Evolutionary conservation across 2,329 filamentous ascomycete species (phyloP), one percentile per base, ranked within the genome.

Genomic region (Rutstroemia sp.): DNA sequence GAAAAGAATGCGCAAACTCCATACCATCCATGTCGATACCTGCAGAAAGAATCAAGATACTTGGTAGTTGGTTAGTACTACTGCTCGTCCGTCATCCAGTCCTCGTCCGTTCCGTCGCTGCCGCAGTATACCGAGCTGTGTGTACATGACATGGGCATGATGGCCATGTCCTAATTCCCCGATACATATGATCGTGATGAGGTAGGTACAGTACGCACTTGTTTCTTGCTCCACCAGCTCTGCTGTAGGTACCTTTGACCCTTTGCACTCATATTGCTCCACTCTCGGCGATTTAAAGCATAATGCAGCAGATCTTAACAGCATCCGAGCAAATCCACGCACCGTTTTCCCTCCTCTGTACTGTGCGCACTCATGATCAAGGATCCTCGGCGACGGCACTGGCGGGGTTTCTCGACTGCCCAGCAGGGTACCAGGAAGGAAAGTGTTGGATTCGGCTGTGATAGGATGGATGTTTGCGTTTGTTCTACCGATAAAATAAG

Each of bases 391-490:
- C 27, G 27, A 30, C 10, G 27, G 27, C 10, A 30, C 27, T 30
- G 27, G 27, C 9, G 27, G 27, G 27, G 9, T 30, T 10, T 30
- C 10, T 30, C 27, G 27, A 30, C 27, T 30, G 8, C 10, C 27
- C 27, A 30, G 27, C 27, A 30, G 27, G 27, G 27, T 8, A 30
- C 23, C 27, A 30, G 27, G 27, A 17, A 38, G 30, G 21, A 46
- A 41, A 53, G 50, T 21, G 46, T 45, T 19, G 38, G n/a, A 27
- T 38, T 37, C 38, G 16, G 16, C 25, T 38, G 37, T 54, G 23
- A 51, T 44, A 51, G 44, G 51, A 54, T 54, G 42, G 21, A 51
- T 42, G 37, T 51, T 53, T 53, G 21, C 38, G 19, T 47, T 34
- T 53, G 51, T 47, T 47, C 51, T 47, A 47, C 41, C 41, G 9